These are phyloP conservation scores for Tulasnella sp. DNA, from an alignment of 768 basidiomycete genomes.

Conservation along the genomic window DNA sequence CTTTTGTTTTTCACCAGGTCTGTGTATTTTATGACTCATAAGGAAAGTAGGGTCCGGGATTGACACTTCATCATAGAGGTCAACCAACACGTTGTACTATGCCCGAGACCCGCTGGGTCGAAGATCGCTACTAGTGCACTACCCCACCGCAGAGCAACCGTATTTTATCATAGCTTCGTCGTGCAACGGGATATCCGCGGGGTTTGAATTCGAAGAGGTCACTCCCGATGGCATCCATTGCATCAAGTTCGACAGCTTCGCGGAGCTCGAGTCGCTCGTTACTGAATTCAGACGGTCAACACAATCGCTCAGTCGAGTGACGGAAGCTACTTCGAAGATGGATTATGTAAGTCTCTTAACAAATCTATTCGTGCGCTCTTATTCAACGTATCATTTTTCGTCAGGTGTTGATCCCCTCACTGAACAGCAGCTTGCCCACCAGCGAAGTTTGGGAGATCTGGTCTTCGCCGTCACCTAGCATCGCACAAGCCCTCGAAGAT, in stretches of 20 bases:
- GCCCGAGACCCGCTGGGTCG: slow-evolving; percentile 37
- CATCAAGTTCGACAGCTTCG: background rate
- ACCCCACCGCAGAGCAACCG: slow-evolving; percentile 29
- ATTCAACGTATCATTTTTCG: background rate
- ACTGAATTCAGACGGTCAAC: background rate
- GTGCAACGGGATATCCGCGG: slow-evolving; percentile 19
- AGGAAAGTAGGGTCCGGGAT: background rate
- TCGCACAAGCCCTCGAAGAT: background rate
- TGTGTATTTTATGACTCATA: background rate
- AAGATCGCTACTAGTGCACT: slow-evolving; percentile 34
- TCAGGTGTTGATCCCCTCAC: background rate
- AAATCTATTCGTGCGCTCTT: background rate
- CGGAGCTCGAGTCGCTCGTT: no score
- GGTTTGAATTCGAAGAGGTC: background rate
- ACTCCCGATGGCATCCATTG: slow-evolving; percentile 3
- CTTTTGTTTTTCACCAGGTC: slow-evolving; percentile 35
- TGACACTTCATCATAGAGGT: background rate
- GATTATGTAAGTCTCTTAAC: background rate
- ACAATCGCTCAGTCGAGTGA: background rate
- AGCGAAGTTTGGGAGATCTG: background rate
- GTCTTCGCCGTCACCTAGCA: background rate
- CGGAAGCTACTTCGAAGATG: background rate
- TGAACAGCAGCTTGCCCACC: background rate
- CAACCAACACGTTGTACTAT: slow-evolving; percentile 30
- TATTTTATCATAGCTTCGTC: slow-evolving; percentile 14